Evolutionary conservation across 2,329 filamentous ascomycete species (phyloP), one percentile per base, ranked within the genome.

Genomic region (Paramyrothecium roridum): DNA sequence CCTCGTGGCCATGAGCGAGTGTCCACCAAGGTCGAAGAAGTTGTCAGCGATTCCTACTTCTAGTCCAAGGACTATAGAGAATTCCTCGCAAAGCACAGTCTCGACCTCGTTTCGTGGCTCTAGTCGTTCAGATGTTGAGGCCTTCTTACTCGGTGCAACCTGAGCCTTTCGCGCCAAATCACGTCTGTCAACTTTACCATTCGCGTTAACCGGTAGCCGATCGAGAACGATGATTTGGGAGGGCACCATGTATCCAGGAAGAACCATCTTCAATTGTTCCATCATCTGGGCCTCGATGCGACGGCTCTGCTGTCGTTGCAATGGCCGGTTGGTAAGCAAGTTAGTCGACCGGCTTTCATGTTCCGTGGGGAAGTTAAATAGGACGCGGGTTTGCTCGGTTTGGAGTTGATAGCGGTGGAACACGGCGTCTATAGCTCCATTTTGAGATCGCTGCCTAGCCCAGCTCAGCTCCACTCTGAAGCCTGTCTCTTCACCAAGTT

Each of bases 381-480:
- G 17, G 3, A 52, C 52, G 12, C 58, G 50, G 7, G 23, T 20
- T 4, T 45, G 20, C 3, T 37, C 8, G n/a, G 40, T 10, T 3
- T 33, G 22, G 3, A 65, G 40, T 64, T 64, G 50, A 67, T 46
- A 43, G 17, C 40, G 48, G 50, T 60, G 56, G 47, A 64, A 57
- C n/a, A 64, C 30, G 21, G 57, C 55, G 30, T 61, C 56, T 10
- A 64, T 7, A 6, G 34, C 59, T 50, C 60, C 61, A 21, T n/a
- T 33, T 23, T 61, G 60, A 7, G 59, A 62, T 17, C 46, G 54
- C 40, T 74, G 74, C 16, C 68, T 65, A 0, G 78, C 80, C 57
- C 76, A 77, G 50, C 70, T 67, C 2, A 69, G 60, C 43, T 80
- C 75, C 23, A 80, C 75, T 34, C 76, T 63, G 56, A 79, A 81